Percentiles rank a stretch among this genome's conserved stretches.
phyloP scores from a whole-genome alignment of 1,284 basidiomycete genomes.

The Puccinia novopanici region DNA sequence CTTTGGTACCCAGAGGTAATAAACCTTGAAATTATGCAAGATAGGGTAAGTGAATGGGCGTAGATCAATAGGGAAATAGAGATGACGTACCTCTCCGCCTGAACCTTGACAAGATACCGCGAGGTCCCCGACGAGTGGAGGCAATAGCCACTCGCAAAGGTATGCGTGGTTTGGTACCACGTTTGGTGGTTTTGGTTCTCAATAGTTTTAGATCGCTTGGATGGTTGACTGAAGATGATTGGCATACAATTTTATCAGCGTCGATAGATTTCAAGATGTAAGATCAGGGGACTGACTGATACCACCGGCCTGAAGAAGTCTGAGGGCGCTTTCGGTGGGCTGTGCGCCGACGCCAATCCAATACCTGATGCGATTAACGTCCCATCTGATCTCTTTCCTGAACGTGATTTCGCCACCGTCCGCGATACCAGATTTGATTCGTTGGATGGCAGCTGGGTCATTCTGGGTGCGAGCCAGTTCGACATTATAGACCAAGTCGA shows the following conservation, averaged over 20 bases:
- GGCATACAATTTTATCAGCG: not conserved
- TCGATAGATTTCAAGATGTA: too few relatives aligned
- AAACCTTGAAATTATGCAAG: constrained; percentile 12
- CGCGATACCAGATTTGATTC: constrained; percentile 26
- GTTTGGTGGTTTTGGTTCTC: constrained; percentile 39
- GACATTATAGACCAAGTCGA: constrained; percentile 38
- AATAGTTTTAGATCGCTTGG: constrained; percentile 23
- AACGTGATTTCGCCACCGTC: constrained; percentile 24
- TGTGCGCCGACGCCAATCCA: constrained; percentile 48
- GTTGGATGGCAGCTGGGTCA: constrained; percentile 23
- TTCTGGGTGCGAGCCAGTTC: constrained; percentile 13
- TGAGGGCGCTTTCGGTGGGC: constrained; percentile 31
- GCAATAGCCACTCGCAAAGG: constrained; percentile 36
- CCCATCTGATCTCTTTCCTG: constrained; percentile 47
- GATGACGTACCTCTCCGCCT: constrained; percentile 24
- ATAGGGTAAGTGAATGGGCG: not conserved
- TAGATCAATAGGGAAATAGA: too few relatives aligned
- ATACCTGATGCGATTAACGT: constrained; percentile 44
- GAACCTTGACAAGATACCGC: constrained; percentile 42
- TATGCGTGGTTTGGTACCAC: constrained; percentile 23
- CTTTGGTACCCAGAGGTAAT: constrained; percentile 38
- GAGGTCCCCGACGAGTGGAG: constrained; percentile 38
- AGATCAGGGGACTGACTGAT: constrained; percentile 27
- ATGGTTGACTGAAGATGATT: constrained; percentile 35
- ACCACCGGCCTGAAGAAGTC: constrained; percentile 41